Evolutionary conservation across 1,139 yeast genomes (phyloP), one percentile per base, ranked within the genome.

Genomic region (Geotrichum candidum): DNA sequence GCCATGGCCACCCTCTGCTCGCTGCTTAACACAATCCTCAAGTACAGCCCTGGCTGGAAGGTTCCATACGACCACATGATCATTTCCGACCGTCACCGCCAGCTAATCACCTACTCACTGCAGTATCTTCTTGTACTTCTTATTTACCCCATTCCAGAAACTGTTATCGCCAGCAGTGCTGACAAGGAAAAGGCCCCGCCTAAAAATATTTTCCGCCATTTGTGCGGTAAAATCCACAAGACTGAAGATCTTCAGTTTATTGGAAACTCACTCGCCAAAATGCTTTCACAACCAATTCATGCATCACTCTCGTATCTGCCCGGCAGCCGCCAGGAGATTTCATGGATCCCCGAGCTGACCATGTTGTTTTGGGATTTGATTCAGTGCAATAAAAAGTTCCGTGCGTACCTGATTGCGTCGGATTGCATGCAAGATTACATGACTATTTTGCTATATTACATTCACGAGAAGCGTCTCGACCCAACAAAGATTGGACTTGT

Each of bases 291-390:
- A 61, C 76, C 77, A 1, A 71, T 74, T 54, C 72, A 72, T 45
- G 73, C 72, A 2, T 67, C 69, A 1, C 63, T 72, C 10, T 66
- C 76, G 10, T 71, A 71, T 63, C 64, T 74, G 25, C 76, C 76
- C 2, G 76, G 75, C 0, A 68, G 73, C 22, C 70, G 70, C 41
- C 65, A 65, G 35, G 72, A 70, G 50, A 67, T 72, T 22, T 72
- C 69, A 13, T 72, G 75, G 74, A 65, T 68, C 35, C 69, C 71
- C 22, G 94, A 88, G 68, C 71, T 83, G 27, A 72, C 84, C 3
- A 80, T 88, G 73, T 71, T 92, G 9, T 70, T 88, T 25, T 89
- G 96, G 90, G 96, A 89, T 69, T 74, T 90, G 58, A 76, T 84
- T 51, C 95, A 89, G 71, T 86, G 91, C 67, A 92, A 92, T 73